phyloP scores from a whole-genome alignment of 345 rosid genomes.

The Pugionium cornutum region DNA sequence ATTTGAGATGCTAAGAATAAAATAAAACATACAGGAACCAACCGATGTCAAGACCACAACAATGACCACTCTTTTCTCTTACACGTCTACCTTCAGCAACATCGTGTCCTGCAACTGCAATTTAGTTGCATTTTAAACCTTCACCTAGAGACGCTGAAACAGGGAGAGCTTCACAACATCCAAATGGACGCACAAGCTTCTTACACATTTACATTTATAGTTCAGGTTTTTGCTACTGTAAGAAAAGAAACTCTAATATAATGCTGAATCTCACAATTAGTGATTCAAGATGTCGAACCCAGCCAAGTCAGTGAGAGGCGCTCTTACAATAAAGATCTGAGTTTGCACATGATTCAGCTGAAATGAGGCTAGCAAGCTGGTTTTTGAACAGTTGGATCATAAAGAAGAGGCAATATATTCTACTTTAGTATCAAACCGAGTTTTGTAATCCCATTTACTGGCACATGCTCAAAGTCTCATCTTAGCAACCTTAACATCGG shows the following conservation, averaged over 20 bases:
- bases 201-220: no score
- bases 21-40: slow-evolving; percentile 71
- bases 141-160: neutral
- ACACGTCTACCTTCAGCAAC: slow-evolving; percentile 49
- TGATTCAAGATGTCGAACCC: neutral
- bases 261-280: neutral
- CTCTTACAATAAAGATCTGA: neutral
- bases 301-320: no score
- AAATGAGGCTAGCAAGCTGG: slow-evolving; percentile 3
- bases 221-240: no score
- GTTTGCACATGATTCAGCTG: neutral
- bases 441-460: neutral
- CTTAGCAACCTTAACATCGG: neutral
- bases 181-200: no score
- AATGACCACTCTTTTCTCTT: slow-evolving; percentile 60
- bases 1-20: neutral
- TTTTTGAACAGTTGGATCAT: neutral
- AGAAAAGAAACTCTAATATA: no score
- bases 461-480: neutral
- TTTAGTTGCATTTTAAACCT: neutral
- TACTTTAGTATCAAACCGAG: neutral
- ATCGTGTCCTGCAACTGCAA: slow-evolving; percentile 54
- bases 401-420: slow-evolving; percentile 1
- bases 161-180: neutral
- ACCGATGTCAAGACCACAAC: slow-evolving; percentile 80